These are phyloP conservation scores for Calonectria ilicicola DNA, from an alignment of 2,329 filamentous ascomycete species.

Conservation along the genomic window DNA sequence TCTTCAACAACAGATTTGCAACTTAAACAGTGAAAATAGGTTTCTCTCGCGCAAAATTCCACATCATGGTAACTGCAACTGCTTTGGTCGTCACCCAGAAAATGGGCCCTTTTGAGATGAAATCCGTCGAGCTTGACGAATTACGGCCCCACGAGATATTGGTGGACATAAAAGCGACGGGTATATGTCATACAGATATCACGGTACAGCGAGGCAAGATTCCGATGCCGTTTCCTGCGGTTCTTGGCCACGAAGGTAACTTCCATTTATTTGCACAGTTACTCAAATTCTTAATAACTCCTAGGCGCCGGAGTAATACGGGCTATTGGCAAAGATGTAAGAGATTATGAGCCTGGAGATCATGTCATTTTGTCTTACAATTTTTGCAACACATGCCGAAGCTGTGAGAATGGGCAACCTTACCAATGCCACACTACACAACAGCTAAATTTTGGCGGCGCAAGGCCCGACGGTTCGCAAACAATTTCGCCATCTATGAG, in stretches of 20 bases:
- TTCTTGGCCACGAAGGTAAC: background rate
- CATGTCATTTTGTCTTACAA: background rate
- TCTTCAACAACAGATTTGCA: no score
- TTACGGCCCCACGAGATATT: background rate
- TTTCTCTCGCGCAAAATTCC: background rate
- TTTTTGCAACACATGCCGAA: background rate
- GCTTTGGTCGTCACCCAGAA: background rate
- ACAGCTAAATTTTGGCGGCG: background rate
- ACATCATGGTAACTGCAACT: background rate
- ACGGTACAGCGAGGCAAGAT: background rate
- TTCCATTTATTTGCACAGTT: no score
- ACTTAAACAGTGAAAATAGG: no score
- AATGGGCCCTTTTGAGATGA: background rate
- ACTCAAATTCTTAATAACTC: background rate
- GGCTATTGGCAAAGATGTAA: background rate
- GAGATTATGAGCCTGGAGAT: background rate
- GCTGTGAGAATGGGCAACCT: background rate
- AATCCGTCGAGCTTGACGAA: background rate
- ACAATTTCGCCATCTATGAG: background rate
- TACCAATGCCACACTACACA: background rate
- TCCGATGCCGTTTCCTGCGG: background rate
- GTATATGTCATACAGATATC: background rate
- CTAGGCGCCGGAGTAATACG: background rate
- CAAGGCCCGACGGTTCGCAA: background rate
- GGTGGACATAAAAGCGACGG: background rate